Evolutionary conservation across 805 yeast species (phyloP).

Genomic region (Hanseniaspora hatyaiensis): DNA sequence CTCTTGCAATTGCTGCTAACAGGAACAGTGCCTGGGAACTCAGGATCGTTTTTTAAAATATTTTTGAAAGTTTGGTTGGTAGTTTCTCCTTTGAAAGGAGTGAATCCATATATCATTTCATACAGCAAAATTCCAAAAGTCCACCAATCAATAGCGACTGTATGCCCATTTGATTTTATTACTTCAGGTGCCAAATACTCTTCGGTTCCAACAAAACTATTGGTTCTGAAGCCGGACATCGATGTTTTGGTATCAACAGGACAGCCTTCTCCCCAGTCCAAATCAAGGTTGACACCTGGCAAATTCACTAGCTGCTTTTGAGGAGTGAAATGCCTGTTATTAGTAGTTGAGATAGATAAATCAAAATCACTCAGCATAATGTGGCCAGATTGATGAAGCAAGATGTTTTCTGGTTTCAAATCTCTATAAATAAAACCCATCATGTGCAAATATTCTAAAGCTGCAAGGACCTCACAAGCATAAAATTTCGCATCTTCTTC

Average conservation of each 20-base stretch:
- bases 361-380: slow-evolving; percentile 97
- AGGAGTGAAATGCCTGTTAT: slow-evolving; percentile 43
- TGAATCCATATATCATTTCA: slow-evolving; percentile 91
- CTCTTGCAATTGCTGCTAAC: slow-evolving; percentile 67
- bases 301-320: slow-evolving; percentile 25
- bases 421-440: slow-evolving; percentile 97
- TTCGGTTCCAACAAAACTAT: slow-evolving; percentile 97
- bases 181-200: slow-evolving; percentile 99
- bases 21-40: slow-evolving; percentile 47
- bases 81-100: slow-evolving; percentile 89
- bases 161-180: slow-evolving; percentile 91
- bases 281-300: slow-evolving; percentile 36
- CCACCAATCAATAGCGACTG: slow-evolving; percentile 99
- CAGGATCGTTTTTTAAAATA: slow-evolving; percentile 70
- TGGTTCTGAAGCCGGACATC: slow-evolving; percentile 90
- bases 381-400: slow-evolving; percentile 93
- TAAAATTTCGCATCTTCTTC: slow-evolving; percentile 88
- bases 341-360: slow-evolving; percentile 76
- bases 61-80: slow-evolving; percentile 84
- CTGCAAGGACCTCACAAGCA: slow-evolving; percentile 95
- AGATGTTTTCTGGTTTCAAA: slow-evolving; percentile 88
- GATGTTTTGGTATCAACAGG: slow-evolving; percentile 78
- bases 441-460: slow-evolving; percentile 84
- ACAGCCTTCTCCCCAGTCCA: slow-evolving; percentile 42
- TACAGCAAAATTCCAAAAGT: slow-evolving; percentile 84